These are phyloP conservation scores for Protomyces gravidus DNA, from an alignment of 1,139 yeast genomes.

Conservation along the genomic window DNA sequence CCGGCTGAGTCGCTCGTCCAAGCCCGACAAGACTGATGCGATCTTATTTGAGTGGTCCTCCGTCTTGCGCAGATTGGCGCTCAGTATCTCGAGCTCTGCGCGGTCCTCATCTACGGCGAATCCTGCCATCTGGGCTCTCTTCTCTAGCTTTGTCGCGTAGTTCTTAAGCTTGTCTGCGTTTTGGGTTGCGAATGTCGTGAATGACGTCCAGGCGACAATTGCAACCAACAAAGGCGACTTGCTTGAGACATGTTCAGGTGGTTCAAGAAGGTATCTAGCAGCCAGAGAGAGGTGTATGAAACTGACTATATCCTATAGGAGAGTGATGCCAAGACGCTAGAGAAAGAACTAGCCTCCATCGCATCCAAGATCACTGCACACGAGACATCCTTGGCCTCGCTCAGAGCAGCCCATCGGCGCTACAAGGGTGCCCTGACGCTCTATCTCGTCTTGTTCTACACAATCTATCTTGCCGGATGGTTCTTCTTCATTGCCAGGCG, in stretches of 20 bases:
- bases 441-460: constrained; percentile 14
- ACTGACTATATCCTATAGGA: neutral
- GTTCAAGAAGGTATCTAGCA: constrained; percentile 8
- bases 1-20: constrained; percentile 26
- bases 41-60: constrained; percentile 18
- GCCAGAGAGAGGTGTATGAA: neutral
- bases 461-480: constrained; percentile 16
- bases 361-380: constrained; percentile 21
- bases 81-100: constrained; percentile 31
- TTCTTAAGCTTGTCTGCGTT: too few species aligned
- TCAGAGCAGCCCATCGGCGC: constrained; percentile 18
- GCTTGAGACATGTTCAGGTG: constrained; percentile 26
- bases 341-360: constrained; percentile 16
- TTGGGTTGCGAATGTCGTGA: neutral
- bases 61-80: constrained; percentile 28
- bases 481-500: constrained; percentile 13
- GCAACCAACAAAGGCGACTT: too few species aligned
- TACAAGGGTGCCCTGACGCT: constrained; percentile 21
- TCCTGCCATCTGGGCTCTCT: neutral
- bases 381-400: constrained; percentile 14
- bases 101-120: constrained; percentile 28
- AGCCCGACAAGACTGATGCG: constrained; percentile 13
- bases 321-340: constrained; percentile 21
- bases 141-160: neutral
- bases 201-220: neutral